Evolutionary conservation across 2,329 filamentous ascomycete genomes (phyloP).

Genomic region (Pseudogymnoascus sp.): DNA sequence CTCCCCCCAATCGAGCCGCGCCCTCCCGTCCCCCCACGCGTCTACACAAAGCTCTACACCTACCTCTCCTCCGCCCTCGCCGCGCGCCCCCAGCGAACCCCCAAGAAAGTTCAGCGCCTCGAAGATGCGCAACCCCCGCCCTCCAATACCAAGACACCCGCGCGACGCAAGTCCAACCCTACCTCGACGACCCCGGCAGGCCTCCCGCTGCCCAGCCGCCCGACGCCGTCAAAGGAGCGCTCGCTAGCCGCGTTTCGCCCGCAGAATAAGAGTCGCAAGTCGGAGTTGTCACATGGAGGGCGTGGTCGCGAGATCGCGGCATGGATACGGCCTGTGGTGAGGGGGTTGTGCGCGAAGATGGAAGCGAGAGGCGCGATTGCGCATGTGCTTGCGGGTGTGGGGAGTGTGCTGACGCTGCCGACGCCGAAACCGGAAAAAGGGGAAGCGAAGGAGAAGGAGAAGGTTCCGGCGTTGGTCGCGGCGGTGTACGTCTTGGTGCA

Average conservation of each 20-base stretch:
- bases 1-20: constrained; percentile 69
- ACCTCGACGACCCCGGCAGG: neutral
- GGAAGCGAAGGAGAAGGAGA: constrained; percentile 35
- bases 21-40: constrained; percentile 69
- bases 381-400: constrained; percentile 68
- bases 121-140: neutral
- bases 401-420: constrained; percentile 36
- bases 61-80: constrained; percentile 71
- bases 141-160: constrained; percentile 1
- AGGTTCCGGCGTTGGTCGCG: constrained; percentile 49
- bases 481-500: constrained; percentile 55
- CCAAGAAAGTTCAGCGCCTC: constrained; percentile 17
- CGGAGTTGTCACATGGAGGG: constrained; percentile 19
- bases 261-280: constrained; percentile 18
- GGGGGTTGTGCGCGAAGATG: constrained; percentile 57
- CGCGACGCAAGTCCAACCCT: constrained; percentile 22
- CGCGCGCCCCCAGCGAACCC: constrained; percentile 26
- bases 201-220: constrained; percentile 19
- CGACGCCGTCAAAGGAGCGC: constrained; percentile 41
- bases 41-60: constrained; percentile 77
- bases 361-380: constrained; percentile 56
- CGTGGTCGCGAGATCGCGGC: constrained; percentile 36
- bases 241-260: constrained; percentile 34
- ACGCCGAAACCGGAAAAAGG: constrained; percentile 14
- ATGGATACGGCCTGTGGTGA: constrained; percentile 65